Evolutionary conservation across 805 yeast species (phyloP), one percentile per base, ranked within the genome.

Genomic region (Saccharomycopsis fermentans): DNA sequence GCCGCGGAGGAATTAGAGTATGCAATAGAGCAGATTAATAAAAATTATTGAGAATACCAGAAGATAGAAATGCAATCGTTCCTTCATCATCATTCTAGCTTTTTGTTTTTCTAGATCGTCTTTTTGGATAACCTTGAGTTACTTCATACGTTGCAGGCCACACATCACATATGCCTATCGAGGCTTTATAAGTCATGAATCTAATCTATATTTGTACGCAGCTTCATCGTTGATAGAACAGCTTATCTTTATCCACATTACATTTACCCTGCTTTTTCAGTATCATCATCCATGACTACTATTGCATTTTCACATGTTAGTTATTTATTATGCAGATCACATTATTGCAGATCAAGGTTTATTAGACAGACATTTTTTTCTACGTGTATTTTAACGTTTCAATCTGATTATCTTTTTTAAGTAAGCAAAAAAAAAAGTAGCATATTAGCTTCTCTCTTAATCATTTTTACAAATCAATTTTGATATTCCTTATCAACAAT

Each of bases 1-100:
- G 27, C 50, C n/a, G 54, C 35, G 17, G 51, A 52, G 26, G 55
- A 59, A 16, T 17, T 56, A 3, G 53, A 56, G 14, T 24, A 36
- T 6, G 36, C 52, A 29, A 54, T 53, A 12, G 48, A 35, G 35
- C 47, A 53, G 17, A 1, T 59, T 21, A 43, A 43, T 21, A 43
- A 21, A 16, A 14, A 43, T 8, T 43, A 43, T n/a, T 9, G 26
- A 14, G 5, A 6, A 9, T 3, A 21, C 11, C 24, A 21, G 29
- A 21, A 12, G 17, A 21, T 11, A 21, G 6, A 19, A 2, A 12
- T 9, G 5, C 8, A 16, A 12, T 1, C 47, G 19, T 17, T 21
- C 6, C 12, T 43, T 11, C 29, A 43, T 43, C 14, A 6, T 4
- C n/a, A n/a, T n/a, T n/a, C n/a, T n/a, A n/a, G n/a, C n/a, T n/a